Conservation (phyloP, 495 filamentous ascomycete genomes). For the Platismatia glauca region DNA sequence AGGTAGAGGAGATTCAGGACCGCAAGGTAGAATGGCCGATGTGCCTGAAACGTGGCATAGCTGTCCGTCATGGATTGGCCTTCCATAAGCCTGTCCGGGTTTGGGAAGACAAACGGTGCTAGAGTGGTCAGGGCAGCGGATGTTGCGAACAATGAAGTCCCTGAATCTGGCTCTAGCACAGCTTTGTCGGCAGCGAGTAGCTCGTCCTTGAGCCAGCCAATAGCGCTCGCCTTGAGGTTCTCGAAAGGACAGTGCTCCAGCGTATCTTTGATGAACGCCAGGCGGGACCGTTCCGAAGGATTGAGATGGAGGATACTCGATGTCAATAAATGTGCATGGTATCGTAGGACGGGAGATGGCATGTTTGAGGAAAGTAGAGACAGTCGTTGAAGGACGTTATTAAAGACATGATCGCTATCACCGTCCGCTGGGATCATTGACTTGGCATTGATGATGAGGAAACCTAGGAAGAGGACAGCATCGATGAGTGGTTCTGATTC, state of each 20-base stretch:
- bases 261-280: constrained; percentile 70
- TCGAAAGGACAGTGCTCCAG: constrained; percentile 69
- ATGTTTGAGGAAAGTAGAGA: constrained; percentile 60
- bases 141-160: constrained; percentile 46
- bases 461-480: constrained; percentile 37
- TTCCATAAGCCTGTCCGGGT: constrained; percentile 25
- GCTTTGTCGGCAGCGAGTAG: constrained; percentile 43
- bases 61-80: background rate
- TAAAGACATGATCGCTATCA: constrained; percentile 31
- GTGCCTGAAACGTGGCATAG: constrained; percentile 31
- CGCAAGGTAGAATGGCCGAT: constrained; percentile 38
- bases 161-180: background rate
- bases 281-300: constrained; percentile 57
- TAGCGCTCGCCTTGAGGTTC: constrained; percentile 68
- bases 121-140: constrained; percentile 41
- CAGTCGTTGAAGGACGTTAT: constrained; percentile 51
- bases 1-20: constrained; percentile 41
- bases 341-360: constrained; percentile 55
- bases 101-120: constrained; percentile 40
- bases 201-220: constrained; percentile 84
- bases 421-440: constrained; percentile 5
- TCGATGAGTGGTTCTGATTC: constrained; percentile 38
- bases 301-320: constrained; percentile 65
- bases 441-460: constrained; percentile 24
- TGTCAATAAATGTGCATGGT: constrained; percentile 66